Evolutionary conservation across 208 protist species (phyloP), one percentile per base, ranked within the genome.

Genomic region (Wallacemonas sp.): DNA sequence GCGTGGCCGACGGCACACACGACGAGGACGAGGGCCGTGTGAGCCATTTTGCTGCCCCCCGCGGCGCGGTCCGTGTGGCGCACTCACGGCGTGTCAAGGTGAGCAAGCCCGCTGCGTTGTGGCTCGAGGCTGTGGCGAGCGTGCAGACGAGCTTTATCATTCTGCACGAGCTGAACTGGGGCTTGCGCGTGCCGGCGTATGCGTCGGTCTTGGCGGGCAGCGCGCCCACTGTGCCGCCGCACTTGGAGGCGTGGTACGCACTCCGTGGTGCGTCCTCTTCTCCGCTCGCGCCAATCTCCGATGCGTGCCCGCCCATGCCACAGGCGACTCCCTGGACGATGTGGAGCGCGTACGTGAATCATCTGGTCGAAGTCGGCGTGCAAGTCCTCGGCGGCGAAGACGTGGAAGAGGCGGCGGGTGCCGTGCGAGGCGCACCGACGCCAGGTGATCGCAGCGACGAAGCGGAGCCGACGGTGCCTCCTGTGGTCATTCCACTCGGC

Each of bases 401-500:
- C 27, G 47, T 14, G 24, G 26, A 14, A 19, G 47, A 6, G 8
- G 24, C 8, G 17, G 45, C 45, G 8, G 17, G 38, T 42, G 38
- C 17, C 38, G 38, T 17, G 17, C 38, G 38, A n/a, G 38, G 38
- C 38, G 38, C 17, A 14, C 36, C 36, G 14, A 41, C 14, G 36
- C 36, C 36, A 14, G 36, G 19, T 19, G 44, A 49, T n/a, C n/a
- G n/a, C 44, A 22, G 44, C 44, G 5, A 44, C 8, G 36, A 3
- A 12, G n/a, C 2, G 0, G 59, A 26, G 27, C n/a, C 6, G 9
- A 27, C 17, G 6, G 39, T 64, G 6, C 62, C 66, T 19, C 33
- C 42, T 27, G 38, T 67, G 24, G 24, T 78, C 39, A 41, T 73
- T 9, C 15, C 64, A 3, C 38, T 70, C 42, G 67, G 28, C 1